phyloP scores from a whole-genome alignment of 306 rosid species.

The Rosa persica region DNA sequence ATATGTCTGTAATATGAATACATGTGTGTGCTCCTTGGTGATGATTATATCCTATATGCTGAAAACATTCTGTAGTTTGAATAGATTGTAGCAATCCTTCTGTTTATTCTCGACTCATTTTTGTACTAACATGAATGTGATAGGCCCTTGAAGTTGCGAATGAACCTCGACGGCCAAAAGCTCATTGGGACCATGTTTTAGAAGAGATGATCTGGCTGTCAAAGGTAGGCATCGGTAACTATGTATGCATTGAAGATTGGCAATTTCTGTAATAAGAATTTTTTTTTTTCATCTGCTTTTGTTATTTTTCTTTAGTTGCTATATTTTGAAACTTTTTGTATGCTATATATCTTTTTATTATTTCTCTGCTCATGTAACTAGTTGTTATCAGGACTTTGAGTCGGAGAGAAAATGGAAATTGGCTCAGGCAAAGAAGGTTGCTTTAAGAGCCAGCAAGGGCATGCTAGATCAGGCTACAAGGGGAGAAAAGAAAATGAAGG shows the following conservation, averaged over 20 bases:
- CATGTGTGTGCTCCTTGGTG: not conserved
- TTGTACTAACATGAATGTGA: slow-evolving; percentile 22
- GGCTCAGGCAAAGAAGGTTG: slow-evolving; percentile 90
- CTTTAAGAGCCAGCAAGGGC: slow-evolving; percentile 95
- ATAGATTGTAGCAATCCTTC: slow-evolving; percentile 12
- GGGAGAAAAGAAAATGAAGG: slow-evolving; percentile 97
- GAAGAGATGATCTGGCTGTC: slow-evolving; percentile 99
- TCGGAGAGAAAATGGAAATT: slow-evolving; percentile 98
- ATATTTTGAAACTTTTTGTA: not conserved
- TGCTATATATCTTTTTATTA: not conserved
- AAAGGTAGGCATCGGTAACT: slow-evolving; percentile 51
- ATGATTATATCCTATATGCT: slow-evolving; percentile 3
- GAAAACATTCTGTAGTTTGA: slow-evolving; percentile 12
- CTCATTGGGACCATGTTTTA: slow-evolving; percentile 99
- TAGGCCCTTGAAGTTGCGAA: slow-evolving; percentile 89
- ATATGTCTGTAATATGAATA: not conserved
- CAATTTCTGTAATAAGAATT: slow-evolving; percentile 3
- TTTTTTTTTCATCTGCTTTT: not conserved
- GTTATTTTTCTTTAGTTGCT: not conserved
- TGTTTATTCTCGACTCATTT: slow-evolving; percentile 29
- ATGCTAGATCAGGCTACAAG: slow-evolving; percentile 94
- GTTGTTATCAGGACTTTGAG: slow-evolving; percentile 77
- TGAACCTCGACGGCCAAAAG: slow-evolving; percentile 84
- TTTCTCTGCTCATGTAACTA: slow-evolving; percentile 31
- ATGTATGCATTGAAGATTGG: slow-evolving; percentile 26